A percentile compares a stretch with the other conserved stretches of the same genome.
Evolutionary conservation across 2,329 filamentous ascomycete species (phyloP).

Genomic region (Cercospora brassicicola): DNA sequence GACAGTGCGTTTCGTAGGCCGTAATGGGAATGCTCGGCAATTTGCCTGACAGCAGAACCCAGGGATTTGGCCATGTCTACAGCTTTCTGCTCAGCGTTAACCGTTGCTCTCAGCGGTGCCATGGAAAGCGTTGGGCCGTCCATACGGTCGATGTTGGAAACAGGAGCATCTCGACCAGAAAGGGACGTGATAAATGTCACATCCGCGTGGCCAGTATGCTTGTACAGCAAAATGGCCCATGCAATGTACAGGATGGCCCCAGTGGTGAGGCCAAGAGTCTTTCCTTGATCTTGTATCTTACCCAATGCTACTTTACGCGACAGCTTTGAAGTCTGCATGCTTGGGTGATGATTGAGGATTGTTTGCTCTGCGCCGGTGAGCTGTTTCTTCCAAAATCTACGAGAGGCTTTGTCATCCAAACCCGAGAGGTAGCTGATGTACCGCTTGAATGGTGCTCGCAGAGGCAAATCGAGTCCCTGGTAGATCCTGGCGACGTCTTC

Average conservation of each 20-base stretch:
- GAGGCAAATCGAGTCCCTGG: background rate
- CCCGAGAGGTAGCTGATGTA: background rate
- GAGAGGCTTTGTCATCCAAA: background rate
- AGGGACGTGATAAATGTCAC: background rate
- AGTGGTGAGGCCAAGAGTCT: background rate
- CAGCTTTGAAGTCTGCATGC: background rate
- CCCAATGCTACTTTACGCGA: background rate
- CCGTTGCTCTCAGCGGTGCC: background rate
- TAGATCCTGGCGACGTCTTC: background rate
- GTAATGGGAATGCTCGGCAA: background rate
- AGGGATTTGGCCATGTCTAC: background rate
- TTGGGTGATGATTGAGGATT: background rate
- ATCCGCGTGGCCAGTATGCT: background rate
- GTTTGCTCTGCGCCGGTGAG: background rate
- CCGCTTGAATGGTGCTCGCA: background rate
- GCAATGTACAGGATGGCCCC: background rate
- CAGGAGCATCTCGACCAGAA: background rate
- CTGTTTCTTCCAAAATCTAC: background rate
- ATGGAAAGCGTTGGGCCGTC: background rate
- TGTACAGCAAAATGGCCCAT: background rate
- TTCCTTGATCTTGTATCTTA: background rate
- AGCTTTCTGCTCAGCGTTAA: background rate
- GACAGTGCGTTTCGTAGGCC: background rate
- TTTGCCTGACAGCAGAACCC: background rate
- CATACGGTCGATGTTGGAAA: background rate